These are phyloP conservation scores for Globisporangium okanoganense DNA, from an alignment of 352 stramenopile genomes.

Conservation along the genomic window DNA sequence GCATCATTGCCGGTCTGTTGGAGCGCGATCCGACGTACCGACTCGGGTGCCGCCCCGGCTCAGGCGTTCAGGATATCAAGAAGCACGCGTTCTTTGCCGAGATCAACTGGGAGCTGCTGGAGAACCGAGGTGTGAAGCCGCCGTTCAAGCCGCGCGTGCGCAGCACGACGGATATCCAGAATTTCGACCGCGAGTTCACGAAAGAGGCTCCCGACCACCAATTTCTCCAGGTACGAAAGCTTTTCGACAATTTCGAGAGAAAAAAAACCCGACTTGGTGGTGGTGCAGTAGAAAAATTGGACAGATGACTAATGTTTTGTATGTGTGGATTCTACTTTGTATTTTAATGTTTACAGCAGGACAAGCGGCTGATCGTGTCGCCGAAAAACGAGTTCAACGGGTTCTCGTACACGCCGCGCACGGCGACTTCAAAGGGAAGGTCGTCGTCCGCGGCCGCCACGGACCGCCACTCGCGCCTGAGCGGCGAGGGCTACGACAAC, in stretches of 20 bases:
- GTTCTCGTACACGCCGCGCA: constrained; percentile 71
- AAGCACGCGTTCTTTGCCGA: constrained; percentile 76
- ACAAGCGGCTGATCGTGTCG: constrained; percentile 64
- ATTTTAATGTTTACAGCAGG: constrained; percentile 59
- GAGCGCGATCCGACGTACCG: constrained; percentile 69
- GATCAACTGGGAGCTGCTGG: constrained; percentile 75
- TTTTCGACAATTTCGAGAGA: constrained; percentile 10
- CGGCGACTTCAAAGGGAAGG: constrained; percentile 18
- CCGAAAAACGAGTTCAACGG: constrained; percentile 86
- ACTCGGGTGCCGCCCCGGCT: constrained; percentile 63
- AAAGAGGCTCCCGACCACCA: constrained; percentile 75
- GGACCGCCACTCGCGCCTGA: constrained; percentile 20
- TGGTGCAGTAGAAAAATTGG: background rate
- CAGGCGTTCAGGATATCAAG: constrained; percentile 71
- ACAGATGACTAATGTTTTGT: background rate
- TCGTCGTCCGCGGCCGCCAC: constrained; percentile 23
- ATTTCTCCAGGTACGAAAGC: constrained; percentile 59
- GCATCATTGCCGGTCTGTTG: constrained; percentile 71
- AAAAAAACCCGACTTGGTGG: no score
- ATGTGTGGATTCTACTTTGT: background rate
- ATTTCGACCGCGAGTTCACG: constrained; percentile 88
- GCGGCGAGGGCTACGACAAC: constrained; percentile 32
- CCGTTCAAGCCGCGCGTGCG: constrained; percentile 85
- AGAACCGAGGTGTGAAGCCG: constrained; percentile 69
- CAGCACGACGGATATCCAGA: constrained; percentile 80